Base-by-base conservation (phyloP, 345 rosid species). In the Nephelium lappaceum region DNA sequence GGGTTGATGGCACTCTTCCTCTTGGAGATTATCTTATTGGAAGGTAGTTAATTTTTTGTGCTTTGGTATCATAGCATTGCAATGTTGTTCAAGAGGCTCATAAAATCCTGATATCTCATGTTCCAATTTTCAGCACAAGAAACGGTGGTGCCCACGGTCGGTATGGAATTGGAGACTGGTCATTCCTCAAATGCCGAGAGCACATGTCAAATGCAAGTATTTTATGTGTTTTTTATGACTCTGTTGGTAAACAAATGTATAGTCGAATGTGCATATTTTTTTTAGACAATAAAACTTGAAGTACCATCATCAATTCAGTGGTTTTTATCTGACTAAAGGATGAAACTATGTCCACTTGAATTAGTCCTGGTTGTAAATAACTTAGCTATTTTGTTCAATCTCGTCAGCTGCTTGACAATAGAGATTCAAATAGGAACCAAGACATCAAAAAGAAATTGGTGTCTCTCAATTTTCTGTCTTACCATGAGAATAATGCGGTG, bases 1-100 rank as follows among this genome's bases (percentile, higher is more conserved):
- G 98, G 99, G 99, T 95, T 71, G 87, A 91, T 87, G 99, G 99
- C 73, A 95, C 99, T 71, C 78, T 93, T 81, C 99, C 99, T 75
- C 91, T 95, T 64, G 98, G 97, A 80, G 98, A 95, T 36, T 93
- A 95, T 89, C 99, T 95, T 81, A 90, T 76, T 62, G 98, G 96
- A 86, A 92, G 99, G 99, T 95, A 64, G 89, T 83, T 43, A 73
- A 81, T 39, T 24, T 74, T 58, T 36, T 55, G 16, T 41, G 67
- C 55, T 73, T 11, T 53, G 24, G 51, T 38, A 72, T 49, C 19
- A 39, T 73, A 67, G 69, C 19, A 38, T 78, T 76, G 21, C 47
- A n/a, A 73, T 45, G 45, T 24, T 81, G 55, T 70, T 6, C 23
- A 78, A 72, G 15, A 69, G 82, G 66, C 36, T 73, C 45, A 51